These are phyloP conservation scores for Sarocladiaceae sp. DNA, from an alignment of 2,329 filamentous ascomycete genomes.

Conservation along the genomic window DNA sequence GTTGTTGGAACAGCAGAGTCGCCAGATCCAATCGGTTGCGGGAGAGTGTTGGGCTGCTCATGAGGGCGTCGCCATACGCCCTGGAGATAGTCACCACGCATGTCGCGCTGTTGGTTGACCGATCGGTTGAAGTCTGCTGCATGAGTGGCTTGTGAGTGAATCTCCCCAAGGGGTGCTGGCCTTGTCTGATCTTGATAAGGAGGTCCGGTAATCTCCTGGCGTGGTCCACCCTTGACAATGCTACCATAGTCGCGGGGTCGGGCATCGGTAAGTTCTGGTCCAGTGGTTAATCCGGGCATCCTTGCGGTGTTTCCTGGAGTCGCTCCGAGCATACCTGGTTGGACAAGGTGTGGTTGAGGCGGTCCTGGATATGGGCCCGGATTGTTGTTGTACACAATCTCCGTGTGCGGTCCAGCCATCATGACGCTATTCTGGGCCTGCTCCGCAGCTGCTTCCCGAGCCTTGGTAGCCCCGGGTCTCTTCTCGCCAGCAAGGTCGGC, in stretches of 20 bases:
- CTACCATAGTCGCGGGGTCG: conserved; percentile 75
- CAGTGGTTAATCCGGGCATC: conserved; percentile 78
- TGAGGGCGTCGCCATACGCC: conserved; percentile 78
- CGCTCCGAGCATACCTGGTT: conserved; percentile 64
- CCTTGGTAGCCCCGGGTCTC: conserved; percentile 83
- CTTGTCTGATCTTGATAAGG: conserved; percentile 84
- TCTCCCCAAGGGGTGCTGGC: conserved; percentile 67
- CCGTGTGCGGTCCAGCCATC: conserved; percentile 65
- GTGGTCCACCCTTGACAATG: conserved; percentile 68
- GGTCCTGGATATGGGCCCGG: conserved; percentile 59
- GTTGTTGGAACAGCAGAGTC: conserved; percentile 41
- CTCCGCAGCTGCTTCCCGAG: conserved; percentile 74
- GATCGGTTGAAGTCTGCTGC: conserved; percentile 87
- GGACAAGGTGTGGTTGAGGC: conserved; percentile 62
- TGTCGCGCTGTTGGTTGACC: conserved; percentile 71
- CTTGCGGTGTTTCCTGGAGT: conserved; percentile 60
- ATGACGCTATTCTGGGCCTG: conserved; percentile 60
- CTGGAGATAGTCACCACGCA: conserved; percentile 73
- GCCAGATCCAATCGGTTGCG: conserved; percentile 38
- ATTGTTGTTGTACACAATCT: conserved; percentile 82
- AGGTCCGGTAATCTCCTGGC: conserved; percentile 83
- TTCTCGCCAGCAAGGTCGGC: conserved; percentile 95
- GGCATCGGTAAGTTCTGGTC: conserved; percentile 70
- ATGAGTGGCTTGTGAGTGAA: conserved; percentile 79
- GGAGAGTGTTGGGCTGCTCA: conserved; percentile 58